phyloP scores from a whole-genome alignment of 2,329 filamentous ascomycete species.

The Botrytis squamosa region DNA sequence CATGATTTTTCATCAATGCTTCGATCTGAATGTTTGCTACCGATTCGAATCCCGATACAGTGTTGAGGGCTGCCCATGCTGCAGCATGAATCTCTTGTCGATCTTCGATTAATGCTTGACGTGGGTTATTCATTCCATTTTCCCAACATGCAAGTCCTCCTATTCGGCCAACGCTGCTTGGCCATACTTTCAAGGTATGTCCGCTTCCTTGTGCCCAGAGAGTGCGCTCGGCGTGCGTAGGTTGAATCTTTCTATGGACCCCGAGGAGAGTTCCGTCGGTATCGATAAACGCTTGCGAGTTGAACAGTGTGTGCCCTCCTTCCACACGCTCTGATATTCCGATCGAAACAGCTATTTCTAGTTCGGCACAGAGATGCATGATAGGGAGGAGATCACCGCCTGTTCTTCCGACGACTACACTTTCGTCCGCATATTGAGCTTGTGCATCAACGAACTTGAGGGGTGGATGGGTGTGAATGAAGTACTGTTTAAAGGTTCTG shows the following conservation, averaged over 20 bases:
- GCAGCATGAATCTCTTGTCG: conserved; percentile 1
- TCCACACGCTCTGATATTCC: conserved; percentile 6
- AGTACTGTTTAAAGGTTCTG: background rate
- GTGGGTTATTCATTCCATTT: conserved; percentile 5
- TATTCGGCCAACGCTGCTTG: background rate
- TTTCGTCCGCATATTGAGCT: background rate
- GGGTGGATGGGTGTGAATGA: background rate
- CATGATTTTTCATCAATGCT: conserved; percentile 48
- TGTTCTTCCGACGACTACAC: background rate
- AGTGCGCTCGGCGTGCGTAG: background rate
- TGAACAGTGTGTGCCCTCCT: background rate
- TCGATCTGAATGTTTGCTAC: conserved; percentile 39
- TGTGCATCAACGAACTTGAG: background rate
- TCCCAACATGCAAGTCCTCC: conserved; percentile 10
- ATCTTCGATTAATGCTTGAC: conserved; percentile 4
- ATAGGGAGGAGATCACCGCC: conserved; percentile 1
- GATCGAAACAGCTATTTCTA: background rate
- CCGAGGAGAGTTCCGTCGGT: background rate
- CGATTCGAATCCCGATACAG: background rate
- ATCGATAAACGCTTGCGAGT: conserved; percentile 6
- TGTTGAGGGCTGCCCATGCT: background rate
- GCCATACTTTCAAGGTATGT: background rate
- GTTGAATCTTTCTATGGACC: background rate
- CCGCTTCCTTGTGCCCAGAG: conserved; percentile 12
- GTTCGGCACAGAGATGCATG: background rate